phyloP scores from a whole-genome alignment of 164 flowering plant species.

The Vitis labrusca region DNA sequence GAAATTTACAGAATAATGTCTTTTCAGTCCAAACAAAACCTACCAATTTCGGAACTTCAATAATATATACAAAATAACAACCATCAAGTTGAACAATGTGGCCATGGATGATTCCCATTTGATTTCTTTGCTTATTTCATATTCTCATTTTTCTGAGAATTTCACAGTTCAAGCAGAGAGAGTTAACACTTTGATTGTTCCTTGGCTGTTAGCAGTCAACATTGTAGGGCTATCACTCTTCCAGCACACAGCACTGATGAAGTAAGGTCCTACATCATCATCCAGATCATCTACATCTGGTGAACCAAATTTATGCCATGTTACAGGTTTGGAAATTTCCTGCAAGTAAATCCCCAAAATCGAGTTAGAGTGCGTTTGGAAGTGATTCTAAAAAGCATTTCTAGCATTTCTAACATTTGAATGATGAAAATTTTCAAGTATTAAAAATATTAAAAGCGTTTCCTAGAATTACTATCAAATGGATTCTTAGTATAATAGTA shows the following conservation, averaged over 20 bases:
- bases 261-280: constrained; percentile 80
- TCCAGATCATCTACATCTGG: constrained; percentile 73
- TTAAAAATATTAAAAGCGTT: background rate
- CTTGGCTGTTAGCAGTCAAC: constrained; percentile 92
- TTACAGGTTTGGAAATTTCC: constrained; percentile 90
- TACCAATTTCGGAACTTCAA: no score
- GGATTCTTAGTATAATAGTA: background rate
- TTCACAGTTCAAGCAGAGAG: constrained; percentile 59
- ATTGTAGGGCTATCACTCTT: constrained; percentile 92
- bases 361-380: no score
- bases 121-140: background rate
- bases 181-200: constrained; percentile 88
- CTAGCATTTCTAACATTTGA: no score
- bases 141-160: background rate
- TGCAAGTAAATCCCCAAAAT: constrained; percentile 20
- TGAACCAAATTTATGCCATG: constrained; percentile 80
- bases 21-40: no score
- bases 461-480: background rate
- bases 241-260: constrained; percentile 98
- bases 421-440: no score
- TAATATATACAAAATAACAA: background rate
- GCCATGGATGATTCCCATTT: background rate
- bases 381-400: no score
- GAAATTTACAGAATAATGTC: background rate
- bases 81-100: background rate